Base-by-base conservation (phyloP, 495 filamentous ascomycete species). In the Penicillium mononematosum region DNA sequence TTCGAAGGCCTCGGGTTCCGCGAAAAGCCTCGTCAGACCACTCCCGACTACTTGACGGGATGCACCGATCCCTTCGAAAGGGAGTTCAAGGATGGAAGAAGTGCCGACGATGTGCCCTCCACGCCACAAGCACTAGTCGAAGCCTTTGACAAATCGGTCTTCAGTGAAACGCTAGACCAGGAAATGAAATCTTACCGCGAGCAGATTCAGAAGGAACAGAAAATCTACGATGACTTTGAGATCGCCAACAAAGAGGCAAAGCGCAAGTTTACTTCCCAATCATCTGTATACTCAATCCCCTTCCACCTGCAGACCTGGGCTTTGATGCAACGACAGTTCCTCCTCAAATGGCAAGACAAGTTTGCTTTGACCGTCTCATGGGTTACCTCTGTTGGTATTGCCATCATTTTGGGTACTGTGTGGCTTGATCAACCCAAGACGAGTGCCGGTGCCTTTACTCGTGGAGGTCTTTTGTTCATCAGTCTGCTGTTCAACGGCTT, bases 21-120 rank as follows among this genome's bases (percentile, higher is more conserved):
- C 10, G 82, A 85, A 12, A 88, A 87, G 53, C 88, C 88, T n/a
- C 78, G 90, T 39, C 88, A 91, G 65, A 96, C 91, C 0, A 93
- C 89, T 0, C 86, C 90, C 0, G 91, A 96, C 64, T 96, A 89
- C 59, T 76, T 96, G 20, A 95, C 90, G 8, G 88, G 88, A 14
- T 90, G 85, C 64, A 94, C 91, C 1, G 89, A 95, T 66, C 85
- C 88, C 8, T 91, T 87, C 58, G 88, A 94, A 63, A 84, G 91
- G 36, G 85, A 89, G 38, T 92, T 90, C 68, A 80, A 86, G 36
- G 73, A 81, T 7, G 88, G 88, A 6, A 70, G 80, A 47, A 83
- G 81, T 38, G 70, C 75, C 0, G 70, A 72, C 3, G 83, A 90
- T 63, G 88, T 86, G 5, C 91, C 89, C 1, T 82, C 84, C 45